A percentile compares a stretch with the other conserved stretches of the same genome.
phyloP scores from a whole-genome alignment of 2,329 filamentous ascomycete species.

The Aspergillus uvarum region DNA sequence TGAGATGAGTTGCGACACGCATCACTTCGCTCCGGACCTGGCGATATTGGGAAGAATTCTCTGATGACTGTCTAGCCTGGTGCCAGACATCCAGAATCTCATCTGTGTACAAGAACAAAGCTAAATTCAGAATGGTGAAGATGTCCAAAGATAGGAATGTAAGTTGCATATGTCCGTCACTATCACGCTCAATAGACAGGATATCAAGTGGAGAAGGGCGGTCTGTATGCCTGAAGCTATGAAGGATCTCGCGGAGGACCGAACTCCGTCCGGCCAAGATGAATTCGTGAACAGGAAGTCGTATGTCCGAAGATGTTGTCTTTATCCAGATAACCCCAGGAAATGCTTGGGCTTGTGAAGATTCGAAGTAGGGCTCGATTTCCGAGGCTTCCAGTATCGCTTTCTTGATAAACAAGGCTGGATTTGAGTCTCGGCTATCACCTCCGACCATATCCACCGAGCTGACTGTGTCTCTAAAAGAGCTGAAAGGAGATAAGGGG shows the following conservation, averaged over 20 bases:
- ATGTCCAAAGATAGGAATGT: conserved; percentile 72
- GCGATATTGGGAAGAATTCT: conserved; percentile 70
- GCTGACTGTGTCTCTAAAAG: conserved; percentile 53
- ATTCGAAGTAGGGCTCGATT: conserved; percentile 43
- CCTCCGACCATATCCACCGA: conserved; percentile 40
- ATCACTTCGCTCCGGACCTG: conserved; percentile 83
- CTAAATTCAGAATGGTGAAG: conserved; percentile 74
- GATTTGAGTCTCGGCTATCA: conserved; percentile 27
- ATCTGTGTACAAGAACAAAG: conserved; percentile 80
- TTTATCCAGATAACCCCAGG: conserved; percentile 43
- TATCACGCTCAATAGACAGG: conserved; percentile 56
- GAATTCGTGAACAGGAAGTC: conserved; percentile 80
- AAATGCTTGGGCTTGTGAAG: conserved; percentile 24
- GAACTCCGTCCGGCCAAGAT: conserved; percentile 73
- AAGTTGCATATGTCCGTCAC: conserved; percentile 56
- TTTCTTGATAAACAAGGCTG: conserved; percentile 36
- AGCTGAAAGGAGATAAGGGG: conserved; percentile 66
- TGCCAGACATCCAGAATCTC: conserved; percentile 83
- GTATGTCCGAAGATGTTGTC: conserved; percentile 65
- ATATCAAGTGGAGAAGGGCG: conserved; percentile 60
- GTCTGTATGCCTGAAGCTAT: conserved; percentile 56
- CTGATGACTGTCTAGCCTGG: conserved; percentile 64
- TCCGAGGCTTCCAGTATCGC: conserved; percentile 47
- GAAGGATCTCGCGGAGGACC: conserved; percentile 63
- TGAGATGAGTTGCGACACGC: conserved; percentile 72